A percentile compares a stretch with the other conserved stretches of the same genome.
Conservation (phyloP, 2,329 filamentous ascomycete species). For the Dactylonectria estremocensis region DNA sequence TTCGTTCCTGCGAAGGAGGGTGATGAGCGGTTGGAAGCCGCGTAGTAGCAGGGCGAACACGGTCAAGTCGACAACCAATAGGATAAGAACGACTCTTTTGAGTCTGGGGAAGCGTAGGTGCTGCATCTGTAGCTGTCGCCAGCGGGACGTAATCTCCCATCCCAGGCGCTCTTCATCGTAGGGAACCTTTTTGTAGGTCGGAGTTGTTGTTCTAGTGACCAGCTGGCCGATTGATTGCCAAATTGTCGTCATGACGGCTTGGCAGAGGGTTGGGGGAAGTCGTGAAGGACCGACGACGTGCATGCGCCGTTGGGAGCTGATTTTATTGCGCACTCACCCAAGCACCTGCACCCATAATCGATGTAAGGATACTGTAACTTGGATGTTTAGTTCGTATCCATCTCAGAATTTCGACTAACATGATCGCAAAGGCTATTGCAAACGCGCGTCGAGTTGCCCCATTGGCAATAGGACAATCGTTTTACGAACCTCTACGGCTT, state of each 20-base stretch:
- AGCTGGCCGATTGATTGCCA: not conserved
- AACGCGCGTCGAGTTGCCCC: not conserved
- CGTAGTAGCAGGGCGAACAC: conserved; percentile 50
- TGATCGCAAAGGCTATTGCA: not conserved
- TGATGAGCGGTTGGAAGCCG: conserved; percentile 78
- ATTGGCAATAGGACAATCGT: no score
- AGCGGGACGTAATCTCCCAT: not conserved
- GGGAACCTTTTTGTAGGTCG: not conserved
- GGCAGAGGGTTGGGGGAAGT: not conserved
- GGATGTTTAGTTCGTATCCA: no score
- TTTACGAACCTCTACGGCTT: no score
- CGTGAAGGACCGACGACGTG: not conserved
- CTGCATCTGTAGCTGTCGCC: not conserved
- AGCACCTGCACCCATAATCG: no score
- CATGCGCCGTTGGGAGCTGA: not conserved
- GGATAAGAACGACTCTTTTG: not conserved
- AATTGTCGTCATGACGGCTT: not conserved
- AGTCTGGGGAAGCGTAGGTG: not conserved
- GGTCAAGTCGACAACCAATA: not conserved
- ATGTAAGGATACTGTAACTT: no score
- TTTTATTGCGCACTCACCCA: not conserved
- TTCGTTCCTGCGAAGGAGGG: conserved; percentile 68
- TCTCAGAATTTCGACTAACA: not conserved
- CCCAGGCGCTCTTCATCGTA: conserved; percentile 1
- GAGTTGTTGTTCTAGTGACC: not conserved